Conservation (phyloP, 1,284 basidiomycete species). For the Pascua sp. region DNA sequence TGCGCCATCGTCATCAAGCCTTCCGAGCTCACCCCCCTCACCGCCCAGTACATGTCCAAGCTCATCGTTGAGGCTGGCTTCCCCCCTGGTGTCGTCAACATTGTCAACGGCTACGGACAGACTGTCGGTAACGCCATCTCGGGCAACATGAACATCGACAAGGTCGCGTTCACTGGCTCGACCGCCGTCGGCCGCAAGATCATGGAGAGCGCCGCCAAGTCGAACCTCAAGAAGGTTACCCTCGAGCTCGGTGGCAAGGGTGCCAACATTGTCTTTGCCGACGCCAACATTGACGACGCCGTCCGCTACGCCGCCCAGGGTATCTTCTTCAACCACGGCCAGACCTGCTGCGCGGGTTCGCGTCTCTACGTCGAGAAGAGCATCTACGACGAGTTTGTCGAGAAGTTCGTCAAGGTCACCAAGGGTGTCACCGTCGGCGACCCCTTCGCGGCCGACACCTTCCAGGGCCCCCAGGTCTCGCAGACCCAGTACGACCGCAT, state of each 20-base stretch:
- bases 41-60: conserved; percentile 52
- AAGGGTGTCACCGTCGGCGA: conserved; percentile 52
- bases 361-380: conserved; percentile 67
- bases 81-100: conserved; percentile 67
- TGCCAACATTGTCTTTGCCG: conserved; percentile 61
- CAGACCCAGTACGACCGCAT: conserved; percentile 59
- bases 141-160: conserved; percentile 53
- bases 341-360: conserved; percentile 64
- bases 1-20: conserved; percentile 82
- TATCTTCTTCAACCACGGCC: conserved; percentile 63
- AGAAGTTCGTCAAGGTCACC: conserved; percentile 30
- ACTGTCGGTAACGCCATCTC: conserved; percentile 65
- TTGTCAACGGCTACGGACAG: conserved; percentile 62
- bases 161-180: conserved; percentile 59
- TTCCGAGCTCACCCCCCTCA: conserved; percentile 84
- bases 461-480: conserved; percentile 82
- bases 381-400: conserved; percentile 65
- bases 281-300: conserved; percentile 64
- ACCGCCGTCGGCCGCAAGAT: conserved; percentile 57
- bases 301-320: conserved; percentile 77
- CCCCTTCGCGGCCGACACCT: conserved; percentile 67
- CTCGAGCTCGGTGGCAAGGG: conserved; percentile 92
- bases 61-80: conserved; percentile 59
- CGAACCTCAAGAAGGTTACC: conserved; percentile 67
- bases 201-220: conserved; percentile 55